Evolutionary conservation across 1,284 basidiomycete species (phyloP), one percentile per base, ranked within the genome.

Genomic region (Phellinidium pouzarii): DNA sequence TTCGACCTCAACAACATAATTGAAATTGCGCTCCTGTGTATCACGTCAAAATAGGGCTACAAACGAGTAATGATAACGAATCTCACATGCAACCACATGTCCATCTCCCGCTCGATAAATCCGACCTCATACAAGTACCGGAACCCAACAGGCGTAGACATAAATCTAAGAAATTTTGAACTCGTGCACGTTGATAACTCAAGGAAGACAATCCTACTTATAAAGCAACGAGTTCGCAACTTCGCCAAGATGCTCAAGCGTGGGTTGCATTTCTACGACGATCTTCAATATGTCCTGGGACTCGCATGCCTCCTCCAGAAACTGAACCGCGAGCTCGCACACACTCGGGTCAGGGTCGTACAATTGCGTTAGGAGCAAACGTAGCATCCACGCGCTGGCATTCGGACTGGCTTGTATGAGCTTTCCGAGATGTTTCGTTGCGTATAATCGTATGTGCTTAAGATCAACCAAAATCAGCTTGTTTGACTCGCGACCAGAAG

Each of bases 51-150:
- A 52, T 27, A 26, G 57, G n/a, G 27, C 23, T 45, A 48, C 2
- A 44, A 42, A 22, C 40, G 19, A 34, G 36, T 29, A 45, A 27
- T 7, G 3, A 26, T 11, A 34, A 2, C 22, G 4, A 3, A 20
- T 65, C 85, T 63, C 60, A 93, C 93, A 65, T 91, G 80, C 63
- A 95, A 90, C 96, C 96, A 99, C 55, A 84, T 79, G 59, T 99
- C 93, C 77, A 99, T 90, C 69, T 98, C 93, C 45, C 88, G 78
- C 61, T 94, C 87, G 54, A 99, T 94, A 63, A 96, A 98, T 17
- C 89, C 87, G 20, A 91, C 86, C 58, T 93, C 87, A 62, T 89
- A 88, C 3, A 99, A 77, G 66, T 95, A 98, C 2, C 83, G 79
- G 65, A 98, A 96, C 0, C 96, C 96, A 53, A 89, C 83, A 0